Base-by-base conservation (phyloP, 1,284 basidiomycete species). In the Agaricales sp. region DNA sequence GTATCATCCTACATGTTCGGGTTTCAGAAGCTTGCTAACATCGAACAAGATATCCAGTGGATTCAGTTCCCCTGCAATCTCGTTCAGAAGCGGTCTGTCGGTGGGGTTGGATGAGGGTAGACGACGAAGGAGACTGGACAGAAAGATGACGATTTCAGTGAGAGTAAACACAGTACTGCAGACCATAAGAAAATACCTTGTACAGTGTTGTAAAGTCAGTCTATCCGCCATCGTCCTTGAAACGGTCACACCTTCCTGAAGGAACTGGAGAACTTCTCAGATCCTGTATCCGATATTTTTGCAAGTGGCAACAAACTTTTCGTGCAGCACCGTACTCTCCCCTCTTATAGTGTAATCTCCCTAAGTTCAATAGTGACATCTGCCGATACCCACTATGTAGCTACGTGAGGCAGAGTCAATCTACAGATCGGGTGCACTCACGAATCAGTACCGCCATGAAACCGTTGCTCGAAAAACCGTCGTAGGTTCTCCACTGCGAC, bases 381-480 rank as follows among this genome's bases (percentile, higher is more conserved):
- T 89, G 87, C 45, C 87, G 80, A 50, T 87, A 64, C 14, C 84
- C 83, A 21, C 87, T 89, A 55, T 24, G 48, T 45, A 22, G 22
- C 13, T 38, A 38, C 11, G 26, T 18, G 14, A 38, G 14, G 14
- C 23, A 18, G 24, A 2, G 25, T 38, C 35, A 14, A 46, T 43
- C 39, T 35, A 23, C 11, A 60, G 12, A 30, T 41, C n/a, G 16
- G 4, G 6, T 16, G 39, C 19, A 67, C 86, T 56, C 54, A 87
- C 83, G 86, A 88, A 61, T 90, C 87, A 53, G 78, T 82, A 18
- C 70, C 73, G 47, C 83, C 79, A 55, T 87, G 82, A 57, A 90
- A 90, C 56, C 78, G 80, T 54, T 90, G 87, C 58, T 90, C 87
- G 54, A 90, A 90, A 61, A 86, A 90, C 46, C 77, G 67, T 37